These are phyloP conservation scores for Sinapis alba DNA, from an alignment of 441 rosid species.

Conservation along the genomic window DNA sequence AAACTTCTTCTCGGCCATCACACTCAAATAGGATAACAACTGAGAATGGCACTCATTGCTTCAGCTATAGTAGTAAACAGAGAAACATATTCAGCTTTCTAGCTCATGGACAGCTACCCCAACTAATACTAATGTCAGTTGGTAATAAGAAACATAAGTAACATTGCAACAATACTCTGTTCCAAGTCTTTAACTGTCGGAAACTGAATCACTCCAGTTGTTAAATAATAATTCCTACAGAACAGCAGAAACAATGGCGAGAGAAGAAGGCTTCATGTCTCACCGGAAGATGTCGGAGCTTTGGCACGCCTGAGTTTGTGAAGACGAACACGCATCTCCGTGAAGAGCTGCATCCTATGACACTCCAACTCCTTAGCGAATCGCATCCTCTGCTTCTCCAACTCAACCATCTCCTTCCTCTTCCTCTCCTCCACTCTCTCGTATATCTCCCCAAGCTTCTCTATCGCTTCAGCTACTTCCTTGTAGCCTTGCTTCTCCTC, in stretches of 20 bases:
- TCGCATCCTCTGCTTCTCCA: slow-evolving; percentile 97
- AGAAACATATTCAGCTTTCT: neutral
- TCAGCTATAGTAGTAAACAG: slow-evolving; percentile 7
- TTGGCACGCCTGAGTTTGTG: slow-evolving; percentile 71
- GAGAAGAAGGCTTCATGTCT: slow-evolving; percentile 20
- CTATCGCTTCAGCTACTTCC: slow-evolving; percentile 80
- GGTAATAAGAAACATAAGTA: neutral
- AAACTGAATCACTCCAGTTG: neutral
- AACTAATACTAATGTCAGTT: neutral
- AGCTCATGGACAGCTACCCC: neutral
- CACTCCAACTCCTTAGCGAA: slow-evolving; percentile 90
- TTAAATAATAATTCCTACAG: neutral
- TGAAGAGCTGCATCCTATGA: slow-evolving; percentile 90
- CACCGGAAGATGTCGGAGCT: slow-evolving; percentile 45
- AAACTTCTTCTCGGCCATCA: neutral
- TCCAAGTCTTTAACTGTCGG: neutral
- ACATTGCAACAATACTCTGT: neutral
- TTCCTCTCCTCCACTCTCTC: slow-evolving; percentile 86
- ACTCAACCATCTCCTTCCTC: slow-evolving; percentile 86
- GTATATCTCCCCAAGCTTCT: slow-evolving; percentile 86
- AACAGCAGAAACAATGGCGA: neutral
- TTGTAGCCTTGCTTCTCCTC: slow-evolving; percentile 41
- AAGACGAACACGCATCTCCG: slow-evolving; percentile 91
- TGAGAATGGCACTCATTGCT: neutral
- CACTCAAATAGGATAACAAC: neutral